These are phyloP conservation scores for Leucoagaricus sp. DNA, from an alignment of 1,284 basidiomycete species.

Conservation along the genomic window DNA sequence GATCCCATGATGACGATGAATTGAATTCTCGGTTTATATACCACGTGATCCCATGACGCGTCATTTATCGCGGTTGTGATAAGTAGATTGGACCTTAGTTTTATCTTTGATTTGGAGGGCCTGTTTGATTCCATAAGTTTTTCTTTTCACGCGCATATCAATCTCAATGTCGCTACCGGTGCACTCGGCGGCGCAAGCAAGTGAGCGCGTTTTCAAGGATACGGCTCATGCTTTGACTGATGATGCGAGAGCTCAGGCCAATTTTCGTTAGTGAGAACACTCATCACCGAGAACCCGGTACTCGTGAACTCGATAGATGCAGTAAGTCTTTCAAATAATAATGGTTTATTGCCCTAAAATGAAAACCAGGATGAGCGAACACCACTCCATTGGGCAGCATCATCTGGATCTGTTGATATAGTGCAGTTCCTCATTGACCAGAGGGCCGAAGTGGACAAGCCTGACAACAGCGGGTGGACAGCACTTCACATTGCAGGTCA, in stretches of 20 bases:
- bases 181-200: conserved; percentile 69
- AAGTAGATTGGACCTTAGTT: too few relatives aligned
- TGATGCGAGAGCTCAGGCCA: conserved; percentile 55
- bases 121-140: too few relatives aligned
- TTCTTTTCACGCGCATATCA: too few relatives aligned
- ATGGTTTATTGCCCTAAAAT: conserved; percentile 2
- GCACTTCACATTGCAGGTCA: conserved; percentile 86
- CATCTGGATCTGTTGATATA: conserved; percentile 72
- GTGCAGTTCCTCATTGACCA: conserved; percentile 74
- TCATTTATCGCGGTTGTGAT: too few relatives aligned
- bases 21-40: too few relatives aligned
- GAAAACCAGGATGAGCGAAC: conserved; percentile 79
- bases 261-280: conserved; percentile 68
- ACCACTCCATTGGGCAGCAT: conserved; percentile 88
- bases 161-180: conserved; percentile 35
- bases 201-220: conserved; percentile 37
- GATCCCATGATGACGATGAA: too few relatives aligned
- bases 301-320: conserved; percentile 70
- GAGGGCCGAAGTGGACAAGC: conserved; percentile 69
- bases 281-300: conserved; percentile 69
- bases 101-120: too few relatives aligned
- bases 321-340: conserved; percentile 40
- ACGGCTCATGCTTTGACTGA: not conserved
- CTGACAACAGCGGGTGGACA: conserved; percentile 83
- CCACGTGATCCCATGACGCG: too few relatives aligned